A percentile compares a stretch with the other conserved stretches of the same genome.
Conservation (phyloP, 176 grass and related monocot genomes). For the Eleusine coracana region DNA sequence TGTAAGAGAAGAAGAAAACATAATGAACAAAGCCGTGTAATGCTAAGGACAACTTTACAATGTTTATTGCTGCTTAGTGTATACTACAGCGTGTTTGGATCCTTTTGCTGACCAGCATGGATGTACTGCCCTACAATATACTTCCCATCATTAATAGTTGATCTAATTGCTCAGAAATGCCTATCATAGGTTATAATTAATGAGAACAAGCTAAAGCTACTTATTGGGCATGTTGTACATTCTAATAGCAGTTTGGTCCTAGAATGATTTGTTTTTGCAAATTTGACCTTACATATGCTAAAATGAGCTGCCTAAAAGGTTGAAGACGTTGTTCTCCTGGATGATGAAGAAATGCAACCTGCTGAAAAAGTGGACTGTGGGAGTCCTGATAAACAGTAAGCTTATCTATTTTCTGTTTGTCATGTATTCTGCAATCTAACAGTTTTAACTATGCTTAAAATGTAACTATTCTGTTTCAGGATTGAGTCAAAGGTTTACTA, state of each 20-base stretch:
- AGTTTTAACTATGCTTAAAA: constrained; percentile 30
- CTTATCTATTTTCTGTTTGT: constrained; percentile 10
- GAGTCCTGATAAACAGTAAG: constrained; percentile 47
- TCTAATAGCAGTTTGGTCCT: constrained; percentile 22
- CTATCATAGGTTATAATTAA: neutral
- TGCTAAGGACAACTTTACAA: neutral
- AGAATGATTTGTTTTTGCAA: constrained; percentile 31
- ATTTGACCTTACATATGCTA: constrained; percentile 21
- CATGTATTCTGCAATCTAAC: constrained; percentile 12
- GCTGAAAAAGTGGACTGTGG: constrained; percentile 30
- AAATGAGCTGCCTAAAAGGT: constrained; percentile 29
- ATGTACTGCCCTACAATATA: neutral
- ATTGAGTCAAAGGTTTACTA: constrained; percentile 69
- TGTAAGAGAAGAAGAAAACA: neutral
- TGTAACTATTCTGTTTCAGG: constrained; percentile 48
- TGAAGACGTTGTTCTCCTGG: constrained; percentile 72
- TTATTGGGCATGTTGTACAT: neutral
- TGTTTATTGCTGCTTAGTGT: neutral
- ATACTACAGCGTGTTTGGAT: neutral
- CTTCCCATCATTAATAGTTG: neutral
- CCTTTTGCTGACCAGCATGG: neutral
- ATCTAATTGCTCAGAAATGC: neutral
- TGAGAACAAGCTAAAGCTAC: neutral
- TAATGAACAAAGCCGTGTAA: neutral
- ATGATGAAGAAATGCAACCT: constrained; percentile 65